phyloP scores from a whole-genome alignment of 805 yeast species.

The Lipomyces spencermartinsiae region DNA sequence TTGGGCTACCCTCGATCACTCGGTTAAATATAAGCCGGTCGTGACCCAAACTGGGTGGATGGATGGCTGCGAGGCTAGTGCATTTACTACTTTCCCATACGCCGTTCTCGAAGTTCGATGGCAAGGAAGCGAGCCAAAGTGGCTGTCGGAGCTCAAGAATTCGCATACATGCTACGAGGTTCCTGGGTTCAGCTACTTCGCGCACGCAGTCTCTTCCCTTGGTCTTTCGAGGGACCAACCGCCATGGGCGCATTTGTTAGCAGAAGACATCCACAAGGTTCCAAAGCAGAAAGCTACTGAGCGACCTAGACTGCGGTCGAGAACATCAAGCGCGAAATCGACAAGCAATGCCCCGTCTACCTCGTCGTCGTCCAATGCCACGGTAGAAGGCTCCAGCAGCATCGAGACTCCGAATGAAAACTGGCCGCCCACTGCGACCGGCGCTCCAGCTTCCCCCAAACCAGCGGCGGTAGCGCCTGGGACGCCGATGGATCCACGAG shows the following conservation, averaged over 20 bases:
- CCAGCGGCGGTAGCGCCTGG: conserved; percentile 11
- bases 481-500: not conserved
- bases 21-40: conserved; percentile 19
- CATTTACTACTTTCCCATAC: conserved; percentile 52
- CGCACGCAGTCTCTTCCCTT: conserved; percentile 47
- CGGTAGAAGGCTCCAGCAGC: conserved; percentile 25
- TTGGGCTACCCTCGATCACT: conserved; percentile 50
- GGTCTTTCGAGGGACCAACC: conserved; percentile 49
- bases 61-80: conserved; percentile 16
- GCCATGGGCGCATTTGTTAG: conserved; percentile 50
- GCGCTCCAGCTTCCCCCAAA: not conserved
- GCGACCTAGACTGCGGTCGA: conserved; percentile 14
- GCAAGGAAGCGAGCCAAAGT: conserved; percentile 49
- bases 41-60: conserved; percentile 30
- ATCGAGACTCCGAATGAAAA: conserved; percentile 34
- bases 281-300: conserved; percentile 44
- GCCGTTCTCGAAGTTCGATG: conserved; percentile 58
- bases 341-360: conserved; percentile 19
- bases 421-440: conserved; percentile 14
- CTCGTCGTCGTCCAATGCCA: conserved; percentile 28
- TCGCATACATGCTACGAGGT: conserved; percentile 59
- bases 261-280: conserved; percentile 55
- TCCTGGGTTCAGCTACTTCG: conserved; percentile 50
- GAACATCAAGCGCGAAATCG: not conserved
- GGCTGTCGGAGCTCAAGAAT: conserved; percentile 50